Base-by-base conservation (phyloP, 306 rosid genomes). In the Prinsepia uniflora region DNA sequence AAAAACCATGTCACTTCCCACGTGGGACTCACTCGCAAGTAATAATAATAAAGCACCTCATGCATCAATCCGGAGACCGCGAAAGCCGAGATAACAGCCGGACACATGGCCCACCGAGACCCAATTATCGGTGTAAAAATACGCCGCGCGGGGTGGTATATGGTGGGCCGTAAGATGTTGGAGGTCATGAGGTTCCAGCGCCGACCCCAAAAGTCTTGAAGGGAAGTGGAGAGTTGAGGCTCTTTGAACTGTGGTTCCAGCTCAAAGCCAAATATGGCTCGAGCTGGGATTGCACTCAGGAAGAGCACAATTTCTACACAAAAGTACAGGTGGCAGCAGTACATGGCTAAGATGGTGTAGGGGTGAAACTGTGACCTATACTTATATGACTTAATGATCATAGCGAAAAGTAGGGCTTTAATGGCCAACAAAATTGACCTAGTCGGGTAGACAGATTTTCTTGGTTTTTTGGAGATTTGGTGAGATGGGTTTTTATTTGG, bases 131-230 rank as follows among this genome's bases (percentile, higher is more conserved):
- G 14, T 0, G 13, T 40, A 1, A 19, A 42, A 0, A 75, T 2
- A 22, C 22, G 10, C 0, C 84, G 69, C 0, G 70, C 10, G 0
- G 96, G 97, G 0, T 66, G 12, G 75, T 84, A 90, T 3, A 86
- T 70, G 17, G 86, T 65, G 12, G 82, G 86, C 6, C 91, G 86
- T 30, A 90, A 79, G 15, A 84, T 80, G 72, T 76, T 50, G 0
- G 96, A 60, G 44, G 86, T 92, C 89, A 83, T 81, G 41, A 89
- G 94, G 54, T 94, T 94, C 98, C 96, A 94, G 45, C 97, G 72
- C 5, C 79, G 88, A 10, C 97, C 92, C 98, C 96, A 94, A 9
- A 94, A 94, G 63, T 94, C 92, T 56, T 84, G 96, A 9, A 94
- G 89, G 0, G 98, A 90, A 0, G 91, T 81, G 8, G 79, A 14